Conservation (phyloP, 164 flowering plant species). For the Stephania cephalantha region DNA sequence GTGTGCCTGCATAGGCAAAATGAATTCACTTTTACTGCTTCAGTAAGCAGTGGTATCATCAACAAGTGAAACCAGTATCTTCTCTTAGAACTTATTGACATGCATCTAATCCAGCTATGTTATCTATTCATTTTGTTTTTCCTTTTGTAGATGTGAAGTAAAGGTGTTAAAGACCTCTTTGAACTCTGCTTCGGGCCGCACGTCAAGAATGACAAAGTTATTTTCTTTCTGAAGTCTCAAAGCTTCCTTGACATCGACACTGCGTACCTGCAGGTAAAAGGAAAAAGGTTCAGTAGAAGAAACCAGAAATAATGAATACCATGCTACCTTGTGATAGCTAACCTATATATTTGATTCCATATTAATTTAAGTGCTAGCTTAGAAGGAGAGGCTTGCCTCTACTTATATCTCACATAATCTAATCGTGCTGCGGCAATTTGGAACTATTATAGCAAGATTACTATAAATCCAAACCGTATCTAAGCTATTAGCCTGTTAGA, state of each 20-base stretch:
- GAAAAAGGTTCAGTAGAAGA: neutral
- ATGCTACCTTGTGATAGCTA: no score
- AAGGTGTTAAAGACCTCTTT: constrained; percentile 54
- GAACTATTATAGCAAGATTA: neutral
- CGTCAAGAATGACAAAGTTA: constrained; percentile 92
- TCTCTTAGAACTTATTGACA: neutral
- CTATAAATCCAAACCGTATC: neutral
- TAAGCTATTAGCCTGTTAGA: neutral
- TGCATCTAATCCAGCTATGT: neutral
- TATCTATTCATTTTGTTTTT: neutral
- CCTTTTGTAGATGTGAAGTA: neutral
- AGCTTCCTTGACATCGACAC: constrained; percentile 93
- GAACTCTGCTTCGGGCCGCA: constrained; percentile 87
- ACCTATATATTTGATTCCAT: no score
- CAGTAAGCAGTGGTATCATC: neutral
- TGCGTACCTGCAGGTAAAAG: constrained; percentile 57
- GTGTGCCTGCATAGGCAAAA: constrained; percentile 55
- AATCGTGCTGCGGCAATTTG: neutral
- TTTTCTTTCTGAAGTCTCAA: constrained; percentile 85
- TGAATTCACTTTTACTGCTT: neutral
- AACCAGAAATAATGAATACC: no score
- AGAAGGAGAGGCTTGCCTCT: no score
- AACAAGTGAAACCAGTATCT: neutral
- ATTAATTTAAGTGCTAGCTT: no score
- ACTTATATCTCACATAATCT: no score